Base-by-base conservation (phyloP, 1,139 yeast genomes). In the Pichia sp. region DNA sequence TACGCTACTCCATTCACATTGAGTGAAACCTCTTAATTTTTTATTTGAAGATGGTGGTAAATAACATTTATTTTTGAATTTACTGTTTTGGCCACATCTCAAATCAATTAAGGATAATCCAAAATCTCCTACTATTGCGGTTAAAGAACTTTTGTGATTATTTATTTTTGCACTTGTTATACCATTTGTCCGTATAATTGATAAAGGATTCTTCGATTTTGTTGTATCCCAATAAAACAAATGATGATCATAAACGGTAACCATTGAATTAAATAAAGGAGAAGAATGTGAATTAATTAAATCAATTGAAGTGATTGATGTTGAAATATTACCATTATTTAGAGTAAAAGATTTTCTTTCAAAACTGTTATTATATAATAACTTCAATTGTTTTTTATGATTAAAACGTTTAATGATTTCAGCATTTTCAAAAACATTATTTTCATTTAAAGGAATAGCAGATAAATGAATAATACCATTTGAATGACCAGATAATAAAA, bases 371-470 rank as follows among this genome's bases (percentile, higher is more conserved):
- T 42, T 38, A 25, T 53, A 55, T 13, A 46, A 47, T 3, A 54
- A 38, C 19, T 60, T 55, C 39, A 83, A 63, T 61, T 84, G 88
- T 58, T 82, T 81, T 49, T 77, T 70, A 67, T 87, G 96, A 66
- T 86, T 85, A 68, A 84, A 87, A 46, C 93, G 72, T 65, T 84
- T 84, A 58, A 84, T 71, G 22, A 87, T 84, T 64, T 83, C 89
- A 0, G 95, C 95, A 34, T 80, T 76, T 43, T 73, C 68, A 47
- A 59, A 53, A 1, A 66, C 76, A 33, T 56, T 38, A 34, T 53
- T 49, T 18, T 48, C 49, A 8, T 50, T 48, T 8, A 59, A 45
- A 25, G 95, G 95, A n/a, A 87, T 70, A 18, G 83, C 72, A 3
- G 85, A 78, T 53, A 87, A 68, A 66, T 87, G 87, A 0, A 82